phyloP scores from a whole-genome alignment of 2,329 filamentous ascomycete genomes.

The Xylariaceae sp. region DNA sequence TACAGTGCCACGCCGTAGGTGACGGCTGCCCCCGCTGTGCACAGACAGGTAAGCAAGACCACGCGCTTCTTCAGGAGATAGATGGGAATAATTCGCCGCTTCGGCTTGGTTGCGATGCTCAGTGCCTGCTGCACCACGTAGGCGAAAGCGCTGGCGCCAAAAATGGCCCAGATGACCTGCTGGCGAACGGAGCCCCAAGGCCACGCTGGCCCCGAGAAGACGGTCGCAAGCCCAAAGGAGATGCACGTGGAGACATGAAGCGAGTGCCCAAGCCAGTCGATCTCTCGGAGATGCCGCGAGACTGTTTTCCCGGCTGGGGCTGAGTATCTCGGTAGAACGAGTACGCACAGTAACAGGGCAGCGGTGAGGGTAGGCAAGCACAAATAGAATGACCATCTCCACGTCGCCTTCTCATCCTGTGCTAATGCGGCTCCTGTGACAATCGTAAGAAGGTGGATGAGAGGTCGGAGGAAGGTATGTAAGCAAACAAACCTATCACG shows the following conservation, averaged over 20 bases:
- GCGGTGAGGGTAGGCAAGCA: slow-evolving; percentile 14
- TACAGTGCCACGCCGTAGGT: slow-evolving; percentile 38
- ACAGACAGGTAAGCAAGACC: slow-evolving; percentile 38
- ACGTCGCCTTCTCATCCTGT: slow-evolving; percentile 31
- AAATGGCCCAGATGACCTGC: slow-evolving; percentile 42
- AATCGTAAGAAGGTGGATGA: slow-evolving; percentile 4
- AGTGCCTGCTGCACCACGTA: slow-evolving; percentile 42
- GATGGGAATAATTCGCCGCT: slow-evolving; percentile 40
- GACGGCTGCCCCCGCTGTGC: slow-evolving; percentile 30
- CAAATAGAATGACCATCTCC: slow-evolving; percentile 34
- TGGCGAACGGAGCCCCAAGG: slow-evolving; percentile 42
- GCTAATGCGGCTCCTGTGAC: slow-evolving; percentile 30
- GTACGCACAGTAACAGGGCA: slow-evolving; percentile 31
- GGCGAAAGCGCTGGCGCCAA: slow-evolving; percentile 35
- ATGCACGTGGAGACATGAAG: slow-evolving; percentile 36
- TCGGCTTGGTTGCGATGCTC: slow-evolving; percentile 35
- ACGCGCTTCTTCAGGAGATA: slow-evolving; percentile 36
- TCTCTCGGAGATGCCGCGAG: slow-evolving; percentile 15
- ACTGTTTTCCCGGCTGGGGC: slow-evolving; percentile 21
- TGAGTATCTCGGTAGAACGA: slow-evolving; percentile 38
- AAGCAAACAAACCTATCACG: slow-evolving; percentile 24
- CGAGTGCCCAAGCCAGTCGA: slow-evolving; percentile 43
- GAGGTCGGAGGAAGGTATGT: slow-evolving; percentile 16
- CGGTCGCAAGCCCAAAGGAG: slow-evolving; percentile 29
- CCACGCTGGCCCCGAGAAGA: slow-evolving; percentile 44